Conservation (phyloP, 1,284 basidiomycete genomes). For the Puccinia sorghi region DNA sequence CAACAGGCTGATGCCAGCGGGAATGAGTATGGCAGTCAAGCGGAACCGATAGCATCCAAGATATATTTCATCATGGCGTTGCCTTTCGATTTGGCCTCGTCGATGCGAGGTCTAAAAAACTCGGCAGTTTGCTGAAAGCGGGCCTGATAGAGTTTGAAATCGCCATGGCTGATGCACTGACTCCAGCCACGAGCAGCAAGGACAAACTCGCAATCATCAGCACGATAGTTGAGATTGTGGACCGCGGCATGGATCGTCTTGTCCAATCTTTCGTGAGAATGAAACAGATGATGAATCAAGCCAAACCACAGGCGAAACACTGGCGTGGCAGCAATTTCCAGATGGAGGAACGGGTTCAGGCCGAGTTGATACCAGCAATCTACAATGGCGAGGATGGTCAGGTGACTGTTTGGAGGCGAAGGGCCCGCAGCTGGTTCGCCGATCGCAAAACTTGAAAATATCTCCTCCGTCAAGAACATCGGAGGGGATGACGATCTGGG, state of each 20-base stretch:
- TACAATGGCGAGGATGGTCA: constrained; percentile 96
- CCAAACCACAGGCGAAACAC: constrained; percentile 97
- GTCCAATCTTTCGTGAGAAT: constrained; percentile 65
- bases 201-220: constrained; percentile 90
- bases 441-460: constrained; percentile 86
- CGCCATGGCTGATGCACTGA: constrained; percentile 88
- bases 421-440: constrained; percentile 61
- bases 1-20: not conserved
- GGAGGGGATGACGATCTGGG: constrained; percentile 61
- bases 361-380: constrained; percentile 90
- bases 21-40: not conserved
- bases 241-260: constrained; percentile 75
- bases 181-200: constrained; percentile 95
- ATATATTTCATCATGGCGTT: constrained; percentile 58
- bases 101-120: constrained; percentile 57
- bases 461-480: constrained; percentile 80
- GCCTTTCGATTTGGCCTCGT: constrained; percentile 57
- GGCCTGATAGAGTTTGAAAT: constrained; percentile 81
- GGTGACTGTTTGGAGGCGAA: constrained; percentile 76
- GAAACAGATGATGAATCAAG: constrained; percentile 92
- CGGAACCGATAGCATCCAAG: constrained; percentile 23
- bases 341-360: constrained; percentile 87
- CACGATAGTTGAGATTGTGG: constrained; percentile 76
- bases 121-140: constrained; percentile 73
- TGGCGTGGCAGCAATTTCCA: constrained; percentile 91